Conservation (phyloP, 2,329 filamentous ascomycete genomes). For the Hymenoscyphus linearis region DNA sequence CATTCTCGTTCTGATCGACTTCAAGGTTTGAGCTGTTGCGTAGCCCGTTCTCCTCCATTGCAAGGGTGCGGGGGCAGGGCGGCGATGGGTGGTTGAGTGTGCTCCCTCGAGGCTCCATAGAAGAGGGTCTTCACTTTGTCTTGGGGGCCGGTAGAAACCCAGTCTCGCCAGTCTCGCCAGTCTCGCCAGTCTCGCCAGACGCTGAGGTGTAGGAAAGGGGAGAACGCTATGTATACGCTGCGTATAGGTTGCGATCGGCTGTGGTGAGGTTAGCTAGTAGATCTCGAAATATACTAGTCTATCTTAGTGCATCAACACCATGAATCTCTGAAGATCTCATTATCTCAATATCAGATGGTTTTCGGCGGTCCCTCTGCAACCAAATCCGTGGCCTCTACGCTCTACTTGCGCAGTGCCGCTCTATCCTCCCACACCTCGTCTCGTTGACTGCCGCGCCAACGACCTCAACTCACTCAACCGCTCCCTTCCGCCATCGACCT, state of each 20-base stretch:
- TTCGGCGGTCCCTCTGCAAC: no score
- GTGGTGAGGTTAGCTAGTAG: no score
- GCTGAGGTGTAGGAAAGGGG: no score
- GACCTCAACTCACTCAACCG: conserved; percentile 1
- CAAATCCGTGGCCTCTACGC: no score
- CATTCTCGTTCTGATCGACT: neutral
- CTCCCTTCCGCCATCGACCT: conserved; percentile 8
- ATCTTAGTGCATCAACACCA: no score
- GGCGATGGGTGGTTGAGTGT: neutral
- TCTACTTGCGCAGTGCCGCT: neutral
- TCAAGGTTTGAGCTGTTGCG: neutral
- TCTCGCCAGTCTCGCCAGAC: neutral
- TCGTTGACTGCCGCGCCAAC: neutral
- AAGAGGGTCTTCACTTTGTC: no score
- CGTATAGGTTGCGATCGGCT: no score
- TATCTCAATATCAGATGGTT: no score
- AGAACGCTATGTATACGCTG: no score
- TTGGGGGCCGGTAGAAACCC: neutral
- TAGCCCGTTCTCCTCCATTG: neutral
- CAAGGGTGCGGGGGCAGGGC: neutral
- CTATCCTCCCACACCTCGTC: neutral
- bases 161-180: neutral
- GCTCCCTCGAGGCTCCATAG: no score
- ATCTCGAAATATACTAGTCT: no score
- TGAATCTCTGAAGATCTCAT: no score